Percentiles rank a stretch among this genome's conserved stretches.
Conservation (phyloP, 2,329 filamentous ascomycete species). For the Fusarium sp. region DNA sequence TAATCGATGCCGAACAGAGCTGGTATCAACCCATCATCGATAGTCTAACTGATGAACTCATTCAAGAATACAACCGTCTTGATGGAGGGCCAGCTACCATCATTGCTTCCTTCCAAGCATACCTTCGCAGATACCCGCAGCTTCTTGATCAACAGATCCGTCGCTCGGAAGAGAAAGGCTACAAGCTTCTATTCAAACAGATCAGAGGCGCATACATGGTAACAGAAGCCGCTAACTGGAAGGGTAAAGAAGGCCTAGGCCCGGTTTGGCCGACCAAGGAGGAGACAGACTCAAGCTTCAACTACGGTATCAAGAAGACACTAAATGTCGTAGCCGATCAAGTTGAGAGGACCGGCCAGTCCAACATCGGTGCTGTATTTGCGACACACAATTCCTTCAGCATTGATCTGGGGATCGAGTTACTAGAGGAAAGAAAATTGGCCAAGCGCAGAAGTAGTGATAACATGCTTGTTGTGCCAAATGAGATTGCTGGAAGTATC, state of each 20-base stretch:
- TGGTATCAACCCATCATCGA: too few species aligned
- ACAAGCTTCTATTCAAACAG: too few species aligned
- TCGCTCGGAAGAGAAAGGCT: too few species aligned
- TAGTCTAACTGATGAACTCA: too few species aligned
- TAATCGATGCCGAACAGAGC: too few species aligned
- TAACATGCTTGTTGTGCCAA: constrained; percentile 13
- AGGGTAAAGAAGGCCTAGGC: constrained; percentile 9
- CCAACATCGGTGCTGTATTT: constrained; percentile 29
- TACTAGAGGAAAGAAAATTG: constrained; percentile 20
- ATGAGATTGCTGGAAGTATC: constrained; percentile 27
- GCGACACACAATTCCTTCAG: constrained; percentile 33
- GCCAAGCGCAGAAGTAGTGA: constrained; percentile 2
- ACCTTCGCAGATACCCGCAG: too few species aligned
- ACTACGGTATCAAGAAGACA: constrained; percentile 32
- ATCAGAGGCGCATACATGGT: constrained; percentile 32
- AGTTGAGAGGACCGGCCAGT: constrained; percentile 9
- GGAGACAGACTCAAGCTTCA: constrained; percentile 30
- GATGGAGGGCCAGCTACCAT: too few species aligned
- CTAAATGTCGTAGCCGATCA: constrained; percentile 18
- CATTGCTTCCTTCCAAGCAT: too few species aligned
- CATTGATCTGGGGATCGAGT: constrained; percentile 25
- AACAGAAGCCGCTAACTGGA: constrained; percentile 26
- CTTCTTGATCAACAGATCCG: too few species aligned
- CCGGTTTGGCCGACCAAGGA: constrained; percentile 30
- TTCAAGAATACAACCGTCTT: too few species aligned